Evolutionary conservation across 2,329 filamentous ascomycete genomes (phyloP).

Genomic region (Arthrinium puccinioides): DNA sequence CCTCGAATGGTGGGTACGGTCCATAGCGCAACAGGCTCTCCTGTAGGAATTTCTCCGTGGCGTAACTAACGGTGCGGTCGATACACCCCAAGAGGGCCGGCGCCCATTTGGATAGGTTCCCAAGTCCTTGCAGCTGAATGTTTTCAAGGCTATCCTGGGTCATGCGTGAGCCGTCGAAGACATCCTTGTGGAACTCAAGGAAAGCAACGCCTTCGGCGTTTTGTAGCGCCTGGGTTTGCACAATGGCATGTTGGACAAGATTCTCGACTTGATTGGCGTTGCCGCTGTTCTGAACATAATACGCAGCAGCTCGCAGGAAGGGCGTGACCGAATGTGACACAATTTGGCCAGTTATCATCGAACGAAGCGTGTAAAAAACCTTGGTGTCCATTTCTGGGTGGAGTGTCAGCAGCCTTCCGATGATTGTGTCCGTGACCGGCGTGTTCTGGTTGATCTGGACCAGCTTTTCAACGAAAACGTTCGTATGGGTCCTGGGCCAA

Average conservation of each 20-base stretch:
- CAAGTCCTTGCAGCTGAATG: slow-evolving; percentile 22
- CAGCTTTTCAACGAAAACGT: slow-evolving; percentile 60
- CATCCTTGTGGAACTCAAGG: slow-evolving; percentile 33
- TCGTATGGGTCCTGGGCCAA: slow-evolving; percentile 29
- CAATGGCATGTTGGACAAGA: slow-evolving; percentile 35
- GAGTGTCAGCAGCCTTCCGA: slow-evolving; percentile 48
- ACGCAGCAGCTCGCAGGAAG: slow-evolving; percentile 49
- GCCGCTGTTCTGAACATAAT: slow-evolving; percentile 41
- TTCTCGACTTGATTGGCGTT: slow-evolving; percentile 24
- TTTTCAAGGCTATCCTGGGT: slow-evolving; percentile 17
- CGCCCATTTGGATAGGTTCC: slow-evolving; percentile 38
- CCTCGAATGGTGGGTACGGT: slow-evolving; percentile 17
- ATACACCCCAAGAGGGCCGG: slow-evolving; percentile 42
- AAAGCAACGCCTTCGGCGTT: slow-evolving; percentile 42
- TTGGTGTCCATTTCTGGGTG: slow-evolving; percentile 41
- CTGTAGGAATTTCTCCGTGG: slow-evolving; percentile 36
- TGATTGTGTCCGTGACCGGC: slow-evolving; percentile 44
- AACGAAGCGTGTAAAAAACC: slow-evolving; percentile 46
- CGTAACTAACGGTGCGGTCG: slow-evolving; percentile 32
- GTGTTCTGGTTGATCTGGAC: slow-evolving; percentile 54
- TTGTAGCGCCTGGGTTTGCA: slow-evolving; percentile 36
- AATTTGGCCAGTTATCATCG: slow-evolving; percentile 44
- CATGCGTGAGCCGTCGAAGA: slow-evolving; percentile 24
- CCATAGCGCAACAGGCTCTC: slow-evolving; percentile 33
- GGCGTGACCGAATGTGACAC: slow-evolving; percentile 40